Percentiles rank a stretch among this genome's conserved stretches.
phyloP scores from a whole-genome alignment of 192 early-diverging fungal genomes.

The Spinellus fusiger region DNA sequence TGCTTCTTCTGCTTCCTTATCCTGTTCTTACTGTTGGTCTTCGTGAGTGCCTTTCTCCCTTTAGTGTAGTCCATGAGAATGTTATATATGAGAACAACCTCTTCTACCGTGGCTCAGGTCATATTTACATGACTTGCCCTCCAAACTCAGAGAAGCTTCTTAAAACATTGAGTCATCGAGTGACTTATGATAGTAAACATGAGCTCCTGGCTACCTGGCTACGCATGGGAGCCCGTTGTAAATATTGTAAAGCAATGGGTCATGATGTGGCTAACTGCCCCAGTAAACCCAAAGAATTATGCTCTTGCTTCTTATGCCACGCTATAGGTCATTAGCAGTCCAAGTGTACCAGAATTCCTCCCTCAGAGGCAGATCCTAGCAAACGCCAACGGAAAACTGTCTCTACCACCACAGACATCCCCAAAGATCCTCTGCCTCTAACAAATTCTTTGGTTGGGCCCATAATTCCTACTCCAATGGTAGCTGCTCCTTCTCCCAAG shows the following conservation, averaged over 20 bases:
- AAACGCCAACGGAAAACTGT: no score
- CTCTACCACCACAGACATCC: no score
- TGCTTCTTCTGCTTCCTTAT: neutral
- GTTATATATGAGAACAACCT: neutral
- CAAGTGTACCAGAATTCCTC: no score
- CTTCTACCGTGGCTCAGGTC: neutral
- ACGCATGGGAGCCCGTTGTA: neutral
- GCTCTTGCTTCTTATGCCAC: neutral
- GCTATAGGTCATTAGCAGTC: neutral
- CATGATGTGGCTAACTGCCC: neutral
- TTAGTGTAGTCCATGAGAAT: neutral
- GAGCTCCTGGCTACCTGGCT: neutral
- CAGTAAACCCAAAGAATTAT: neutral
- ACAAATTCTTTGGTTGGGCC: no score
- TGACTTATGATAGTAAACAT: neutral
- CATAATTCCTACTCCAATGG: no score
- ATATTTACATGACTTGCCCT: neutral
- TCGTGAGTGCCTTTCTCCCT: neutral
- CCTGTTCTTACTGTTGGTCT: neutral
- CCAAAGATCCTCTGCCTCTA: no score
- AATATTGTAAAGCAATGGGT: neutral
- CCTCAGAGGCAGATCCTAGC: no score
- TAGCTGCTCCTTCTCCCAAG: no score
- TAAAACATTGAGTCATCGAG: neutral
- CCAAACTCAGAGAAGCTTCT: neutral